Base-by-base conservation (phyloP, 2,329 filamentous ascomycete genomes). In the Fusarium sp. region DNA sequence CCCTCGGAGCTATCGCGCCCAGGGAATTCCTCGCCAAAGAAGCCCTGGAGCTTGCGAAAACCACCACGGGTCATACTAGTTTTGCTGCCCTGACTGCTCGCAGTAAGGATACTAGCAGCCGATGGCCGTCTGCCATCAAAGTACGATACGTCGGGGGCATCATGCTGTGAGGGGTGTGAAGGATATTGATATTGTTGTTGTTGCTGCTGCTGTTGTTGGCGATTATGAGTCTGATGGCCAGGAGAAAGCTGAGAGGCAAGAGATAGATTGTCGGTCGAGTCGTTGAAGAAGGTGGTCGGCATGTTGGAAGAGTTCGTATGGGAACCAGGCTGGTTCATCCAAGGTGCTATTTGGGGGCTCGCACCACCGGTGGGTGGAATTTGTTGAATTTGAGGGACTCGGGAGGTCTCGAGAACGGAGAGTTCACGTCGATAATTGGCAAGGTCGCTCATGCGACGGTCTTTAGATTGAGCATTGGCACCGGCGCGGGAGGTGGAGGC, bases 21-120 rank as follows among this genome's bases (percentile, higher is more conserved):
- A 60, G 89, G 88, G 77, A 92, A 93, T 75, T 97, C 94, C 73
- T 97, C 95, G 45, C 95, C 94, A 79, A 97, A 97, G 77, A 97
- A 95, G 40, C 91, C 92, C 75, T 96, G 92, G 66, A 97, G 83
- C 79, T 95, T 96, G 79, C 94, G 94, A 57, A 91, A 86, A 50
- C 91, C 88, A 71, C 89, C 88, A 61, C 91, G 85, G 62, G 88
- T 89, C 65, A 89, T 83, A 77, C 90, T 92, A 58, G 86, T 86
- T 79, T 89, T 90, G 40, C 95, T 97, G 32, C 92, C 92, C 68
- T 92, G 88, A 75, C 95, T 97, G 78, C 94, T 96, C 57, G 92
- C 88, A 6, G 91, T 94, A 54, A 77, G 74, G 67, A 94, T 89
- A 78, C 94, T 97, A 38, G 94, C 94, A 49, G 93, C 86, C 6